Conservation (phyloP, 768 basidiomycete species). For the Termitomyces sp. region DNA sequence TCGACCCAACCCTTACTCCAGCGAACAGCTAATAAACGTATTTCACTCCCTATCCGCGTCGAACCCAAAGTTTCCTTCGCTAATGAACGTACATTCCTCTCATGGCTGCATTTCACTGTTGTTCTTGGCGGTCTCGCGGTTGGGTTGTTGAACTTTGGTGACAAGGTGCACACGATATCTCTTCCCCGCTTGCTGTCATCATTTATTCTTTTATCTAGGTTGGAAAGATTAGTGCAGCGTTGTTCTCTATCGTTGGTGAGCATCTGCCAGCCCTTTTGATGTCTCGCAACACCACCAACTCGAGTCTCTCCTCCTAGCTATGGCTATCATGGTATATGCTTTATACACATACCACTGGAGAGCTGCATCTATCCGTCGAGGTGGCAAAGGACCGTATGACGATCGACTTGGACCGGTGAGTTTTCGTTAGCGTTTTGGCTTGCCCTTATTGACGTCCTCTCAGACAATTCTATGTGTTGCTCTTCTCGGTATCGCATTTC, state of each 20-base stretch:
- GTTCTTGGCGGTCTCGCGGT: constrained; percentile 95
- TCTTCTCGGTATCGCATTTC: constrained; percentile 54
- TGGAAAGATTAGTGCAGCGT: constrained; percentile 91
- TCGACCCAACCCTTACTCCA: constrained; percentile 97
- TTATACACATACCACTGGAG: constrained; percentile 96
- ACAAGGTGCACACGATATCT: constrained; percentile 55
- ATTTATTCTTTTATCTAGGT: constrained; percentile 41
- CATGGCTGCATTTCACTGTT: constrained; percentile 98
- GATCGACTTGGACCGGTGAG: constrained; percentile 92
- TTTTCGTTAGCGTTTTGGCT: constrained; percentile 13
- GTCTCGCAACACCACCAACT: constrained; percentile 3
- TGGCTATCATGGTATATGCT: constrained; percentile 97
- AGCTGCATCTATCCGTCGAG: constrained; percentile 84
- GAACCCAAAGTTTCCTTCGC: constrained; percentile 95
- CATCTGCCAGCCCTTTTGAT: neutral
- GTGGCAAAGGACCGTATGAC: constrained; percentile 93
- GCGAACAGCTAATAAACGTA: constrained; percentile 90
- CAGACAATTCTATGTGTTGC: constrained; percentile 82
- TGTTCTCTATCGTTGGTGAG: constrained; percentile 91
- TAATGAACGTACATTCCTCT: constrained; percentile 92
- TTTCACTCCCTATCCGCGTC: constrained; percentile 91
- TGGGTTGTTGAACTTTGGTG: constrained; percentile 96
- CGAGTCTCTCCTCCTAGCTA: constrained; percentile 44
- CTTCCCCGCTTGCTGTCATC: neutral
- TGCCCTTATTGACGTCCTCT: neutral